Conservation (phyloP, 2,329 filamentous ascomycete species). For the Clonostachys solani region DNA sequence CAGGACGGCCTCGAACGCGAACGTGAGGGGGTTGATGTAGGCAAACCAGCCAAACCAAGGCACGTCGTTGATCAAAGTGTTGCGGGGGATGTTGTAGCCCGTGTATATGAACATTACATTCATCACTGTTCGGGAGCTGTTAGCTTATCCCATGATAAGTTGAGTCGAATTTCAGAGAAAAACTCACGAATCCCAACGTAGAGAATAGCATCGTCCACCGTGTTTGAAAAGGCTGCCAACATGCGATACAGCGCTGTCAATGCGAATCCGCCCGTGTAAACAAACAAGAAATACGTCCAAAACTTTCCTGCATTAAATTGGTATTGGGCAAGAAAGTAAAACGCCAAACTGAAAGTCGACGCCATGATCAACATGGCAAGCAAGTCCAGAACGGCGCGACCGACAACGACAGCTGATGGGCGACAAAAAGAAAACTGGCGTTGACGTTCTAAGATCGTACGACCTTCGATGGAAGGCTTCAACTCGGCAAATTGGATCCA, state of each 20-base stretch:
- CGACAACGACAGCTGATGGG: conserved; percentile 49
- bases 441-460: conserved; percentile 51
- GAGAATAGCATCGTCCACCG: conserved; percentile 58
- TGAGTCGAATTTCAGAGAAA: too few species aligned
- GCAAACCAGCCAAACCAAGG: conserved; percentile 71
- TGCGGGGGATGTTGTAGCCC: conserved; percentile 56
- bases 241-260: conserved; percentile 54
- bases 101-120: conserved; percentile 62
- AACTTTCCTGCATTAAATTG: conserved; percentile 60
- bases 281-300: conserved; percentile 61
- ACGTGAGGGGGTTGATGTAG: conserved; percentile 60
- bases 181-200: conserved; percentile 36
- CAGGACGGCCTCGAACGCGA: conserved; percentile 59
- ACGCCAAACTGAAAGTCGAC: conserved; percentile 61
- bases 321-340: conserved; percentile 75
- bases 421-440: conserved; percentile 46
- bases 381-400: conserved; percentile 53
- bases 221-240: conserved; percentile 51
- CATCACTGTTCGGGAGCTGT: conserved; percentile 27
- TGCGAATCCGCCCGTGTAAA: conserved; percentile 49
- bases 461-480: conserved; percentile 70
- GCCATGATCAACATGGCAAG: conserved; percentile 56
- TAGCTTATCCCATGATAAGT: too few species aligned
- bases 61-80: conserved; percentile 45
- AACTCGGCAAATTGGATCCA: conserved; percentile 75